Evolutionary conservation across 108 stramenopile species (phyloP), one percentile per base, ranked within the genome.

Genomic region (Chaetoceros muelleri): DNA sequence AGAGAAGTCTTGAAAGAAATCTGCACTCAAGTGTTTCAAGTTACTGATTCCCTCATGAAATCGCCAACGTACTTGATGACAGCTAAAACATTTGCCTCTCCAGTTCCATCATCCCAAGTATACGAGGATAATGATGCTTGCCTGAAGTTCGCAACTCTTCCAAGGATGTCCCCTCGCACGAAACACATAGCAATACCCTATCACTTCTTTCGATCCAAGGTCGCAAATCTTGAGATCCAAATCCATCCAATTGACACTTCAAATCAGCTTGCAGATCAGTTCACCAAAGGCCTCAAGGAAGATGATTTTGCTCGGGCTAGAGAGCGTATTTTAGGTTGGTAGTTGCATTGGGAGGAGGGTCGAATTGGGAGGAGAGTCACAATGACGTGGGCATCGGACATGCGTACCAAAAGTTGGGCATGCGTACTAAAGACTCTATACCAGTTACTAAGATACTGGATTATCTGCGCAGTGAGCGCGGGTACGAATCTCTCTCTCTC

Each of bases 111-210:
- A 13, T 46, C 57, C 3, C 44, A 8, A 7, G 45, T 46, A 5
- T 46, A 48, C 23, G 57, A 58, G 28, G 57, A 58, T 28, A 69
- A 62, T 31, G 46, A 64, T 48, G 54, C 57, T 2, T 58, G 51
- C 21, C 52, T 69, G 17, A 13, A 18, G 13, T 58, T 69, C 31
- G 61, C 68, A 51, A 55, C 40, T 2, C 40, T 51, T 0, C 47
- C 40, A 44, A 66, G 46, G 31, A 55, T 66, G 28, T 52, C 30
- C 52, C 65, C 65, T 10, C 25, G 57, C n/a, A 71, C 69, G 1
- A 75, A 75, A 46, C 64, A 75, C 58, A 71, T 75, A 27, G 58
- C 57, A 0, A 24, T 70, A 1, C 57, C 64, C 28, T 68, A 54
- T 28, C 69, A 75, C 48, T 65, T 48, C 24, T 72, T 72, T 52